Conservation (phyloP, 2,329 filamentous ascomycete genomes). For the Penicillium sp. region DNA sequence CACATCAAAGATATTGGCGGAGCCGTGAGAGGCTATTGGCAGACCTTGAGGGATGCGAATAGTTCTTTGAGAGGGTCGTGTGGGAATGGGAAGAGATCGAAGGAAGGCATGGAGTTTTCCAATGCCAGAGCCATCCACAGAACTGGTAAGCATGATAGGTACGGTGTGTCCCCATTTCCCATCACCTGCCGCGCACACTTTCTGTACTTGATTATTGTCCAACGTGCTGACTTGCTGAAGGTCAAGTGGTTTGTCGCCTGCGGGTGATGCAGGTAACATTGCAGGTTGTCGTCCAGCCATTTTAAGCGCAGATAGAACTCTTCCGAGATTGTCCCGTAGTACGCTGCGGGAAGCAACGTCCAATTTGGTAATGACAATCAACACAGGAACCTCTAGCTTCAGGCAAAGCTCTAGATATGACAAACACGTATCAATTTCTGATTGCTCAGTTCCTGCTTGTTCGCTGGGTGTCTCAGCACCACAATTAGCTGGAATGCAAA, state of each 20-base stretch:
- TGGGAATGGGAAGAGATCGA: slow-evolving; percentile 69
- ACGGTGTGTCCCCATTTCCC: slow-evolving; percentile 55
- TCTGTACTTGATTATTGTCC: slow-evolving; percentile 61
- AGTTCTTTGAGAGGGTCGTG: slow-evolving; percentile 31
- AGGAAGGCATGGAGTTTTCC: slow-evolving; percentile 79
- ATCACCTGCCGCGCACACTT: slow-evolving; percentile 49
- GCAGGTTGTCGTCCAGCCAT: slow-evolving; percentile 69
- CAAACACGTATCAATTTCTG: slow-evolving; percentile 69
- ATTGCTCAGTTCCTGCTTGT: slow-evolving; percentile 25
- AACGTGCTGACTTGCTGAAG: slow-evolving; percentile 57
- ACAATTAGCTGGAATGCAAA: slow-evolving; percentile 83
- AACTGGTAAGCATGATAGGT: slow-evolving; percentile 84
- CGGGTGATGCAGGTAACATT: slow-evolving; percentile 56
- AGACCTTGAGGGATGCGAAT: slow-evolving; percentile 18
- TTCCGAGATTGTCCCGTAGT: slow-evolving; percentile 68
- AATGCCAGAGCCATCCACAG: slow-evolving; percentile 80
- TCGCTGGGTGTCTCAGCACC: slow-evolving; percentile 46
- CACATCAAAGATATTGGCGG: slow-evolving; percentile 74
- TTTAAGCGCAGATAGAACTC: slow-evolving; percentile 76
- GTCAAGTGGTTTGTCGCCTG: slow-evolving; percentile 53
- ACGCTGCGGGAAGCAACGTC: slow-evolving; percentile 76
- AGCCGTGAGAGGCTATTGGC: slow-evolving; percentile 46
- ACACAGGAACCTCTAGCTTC: slow-evolving; percentile 72
- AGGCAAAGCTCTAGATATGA: slow-evolving; percentile 84
- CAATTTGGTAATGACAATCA: slow-evolving; percentile 85